phyloP scores from a whole-genome alignment of 352 stramenopile species.

The Phytophthora citrophthora region DNA sequence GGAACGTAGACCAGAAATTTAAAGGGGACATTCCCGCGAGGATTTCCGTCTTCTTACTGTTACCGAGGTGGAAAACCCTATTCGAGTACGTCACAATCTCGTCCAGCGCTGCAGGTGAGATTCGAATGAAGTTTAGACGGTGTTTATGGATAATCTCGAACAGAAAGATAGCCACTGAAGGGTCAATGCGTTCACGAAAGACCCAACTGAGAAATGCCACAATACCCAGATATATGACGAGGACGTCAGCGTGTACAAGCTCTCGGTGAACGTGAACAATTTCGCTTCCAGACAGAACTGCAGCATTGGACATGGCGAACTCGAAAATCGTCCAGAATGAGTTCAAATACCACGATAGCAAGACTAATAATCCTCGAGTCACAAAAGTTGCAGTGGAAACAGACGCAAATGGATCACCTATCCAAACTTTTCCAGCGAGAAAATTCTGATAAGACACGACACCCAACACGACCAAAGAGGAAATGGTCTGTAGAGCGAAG shows the following conservation, averaged over 20 bases:
- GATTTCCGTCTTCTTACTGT: background rate
- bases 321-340: slow-evolving; percentile 42
- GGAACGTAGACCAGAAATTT: slow-evolving; percentile 21
- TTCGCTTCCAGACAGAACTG: slow-evolving; percentile 8
- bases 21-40: slow-evolving; percentile 27
- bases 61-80: slow-evolving; percentile 12
- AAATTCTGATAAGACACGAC: slow-evolving; percentile 26
- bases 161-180: slow-evolving; percentile 21
- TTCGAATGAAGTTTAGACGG: slow-evolving; percentile 15
- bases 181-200: slow-evolving; percentile 31
- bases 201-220: slow-evolving; percentile 19
- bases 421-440: slow-evolving; percentile 29
- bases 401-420: slow-evolving; percentile 46
- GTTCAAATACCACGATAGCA: slow-evolving; percentile 37
- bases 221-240: slow-evolving; percentile 31
- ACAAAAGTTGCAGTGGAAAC: slow-evolving; percentile 31
- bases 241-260: slow-evolving; percentile 39
- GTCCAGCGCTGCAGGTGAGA: slow-evolving; percentile 2
- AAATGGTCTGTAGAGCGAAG: slow-evolving; percentile 30
- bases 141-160: slow-evolving; percentile 32
- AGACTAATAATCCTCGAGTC: slow-evolving; percentile 17
- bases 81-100: slow-evolving; percentile 17
- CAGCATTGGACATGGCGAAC: slow-evolving; percentile 36
- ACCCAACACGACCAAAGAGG: slow-evolving; percentile 29
- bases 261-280: slow-evolving; percentile 25